These are phyloP conservation scores for Dalbergia oliveri DNA, from an alignment of 306 rosid genomes.

Conservation along the genomic window DNA sequence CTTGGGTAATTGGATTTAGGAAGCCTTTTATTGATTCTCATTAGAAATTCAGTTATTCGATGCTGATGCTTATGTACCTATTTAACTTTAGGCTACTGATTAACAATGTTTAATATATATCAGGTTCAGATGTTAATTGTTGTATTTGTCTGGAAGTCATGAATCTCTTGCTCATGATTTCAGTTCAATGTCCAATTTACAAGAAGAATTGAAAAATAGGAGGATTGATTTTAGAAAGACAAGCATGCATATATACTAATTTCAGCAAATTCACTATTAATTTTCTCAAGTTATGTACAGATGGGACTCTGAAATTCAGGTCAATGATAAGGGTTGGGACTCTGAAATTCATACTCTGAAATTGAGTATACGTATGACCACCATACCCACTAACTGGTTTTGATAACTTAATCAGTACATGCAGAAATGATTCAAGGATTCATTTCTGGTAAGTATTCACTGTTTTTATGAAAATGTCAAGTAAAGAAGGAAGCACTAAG, in stretches of 20 bases:
- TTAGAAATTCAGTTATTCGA: conserved; percentile 31
- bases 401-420: no score
- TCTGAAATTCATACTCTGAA: no score
- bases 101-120: conserved; percentile 38
- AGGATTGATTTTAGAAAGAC: conserved; percentile 7
- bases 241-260: conserved; percentile 3
- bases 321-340: conserved; percentile 4
- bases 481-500: no score
- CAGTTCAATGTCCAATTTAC: not conserved
- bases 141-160: not conserved
- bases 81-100: conserved; percentile 25
- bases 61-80: conserved; percentile 15
- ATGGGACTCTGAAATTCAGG: not conserved
- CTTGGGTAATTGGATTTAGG: conserved; percentile 39
- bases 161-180: not conserved
- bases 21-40: conserved; percentile 7
- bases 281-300: conserved; percentile 11
- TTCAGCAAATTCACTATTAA: not conserved
- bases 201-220: not conserved
- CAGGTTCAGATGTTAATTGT: no score
- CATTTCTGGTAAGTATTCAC: no score
- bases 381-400: no score
- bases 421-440: no score
- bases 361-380: no score
- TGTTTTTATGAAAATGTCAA: no score